Conservation (phyloP, 1,284 basidiomycete species). For the Ustilago loliicola region DNA sequence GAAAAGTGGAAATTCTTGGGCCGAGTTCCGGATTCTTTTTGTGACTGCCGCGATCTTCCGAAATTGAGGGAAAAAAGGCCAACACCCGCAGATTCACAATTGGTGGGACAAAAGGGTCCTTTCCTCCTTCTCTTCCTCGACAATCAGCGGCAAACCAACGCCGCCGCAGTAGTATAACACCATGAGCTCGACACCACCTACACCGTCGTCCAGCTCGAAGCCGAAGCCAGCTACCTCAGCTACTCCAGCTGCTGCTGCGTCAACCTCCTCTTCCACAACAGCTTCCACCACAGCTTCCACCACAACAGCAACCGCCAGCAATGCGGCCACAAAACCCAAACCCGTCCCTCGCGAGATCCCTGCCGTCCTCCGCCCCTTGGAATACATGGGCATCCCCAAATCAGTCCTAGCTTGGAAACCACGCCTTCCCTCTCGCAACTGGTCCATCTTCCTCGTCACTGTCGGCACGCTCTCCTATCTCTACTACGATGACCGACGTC, state of each 20-base stretch:
- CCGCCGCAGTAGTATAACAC: background rate
- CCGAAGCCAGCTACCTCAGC: background rate
- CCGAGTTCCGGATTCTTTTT: conserved; percentile 15
- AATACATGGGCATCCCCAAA: conserved; percentile 73
- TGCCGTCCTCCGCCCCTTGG: conserved; percentile 68
- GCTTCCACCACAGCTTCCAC: conserved; percentile 24
- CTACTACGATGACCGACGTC: conserved; percentile 85
- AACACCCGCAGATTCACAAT: no score
- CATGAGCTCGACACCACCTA: conserved; percentile 32
- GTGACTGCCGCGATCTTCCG: conserved; percentile 21
- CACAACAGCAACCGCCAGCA: conserved; percentile 6
- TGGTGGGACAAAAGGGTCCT: no score
- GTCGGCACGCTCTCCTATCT: conserved; percentile 79
- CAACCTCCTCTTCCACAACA: conserved; percentile 17
- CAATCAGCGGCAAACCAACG: background rate
- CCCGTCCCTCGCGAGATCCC: conserved; percentile 52
- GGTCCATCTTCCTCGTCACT: conserved; percentile 88
- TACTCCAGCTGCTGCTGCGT: conserved; percentile 5
- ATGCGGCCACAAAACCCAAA: conserved; percentile 29
- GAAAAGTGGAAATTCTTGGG: background rate
- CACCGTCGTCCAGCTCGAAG: no score
- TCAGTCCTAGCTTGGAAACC: conserved; percentile 72
- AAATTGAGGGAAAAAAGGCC: background rate
- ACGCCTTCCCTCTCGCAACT: conserved; percentile 86
- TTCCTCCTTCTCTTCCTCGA: conserved; percentile 10